Conservation (phyloP, 2,329 filamentous ascomycete species). For the Epichloe gansuensis region DNA sequence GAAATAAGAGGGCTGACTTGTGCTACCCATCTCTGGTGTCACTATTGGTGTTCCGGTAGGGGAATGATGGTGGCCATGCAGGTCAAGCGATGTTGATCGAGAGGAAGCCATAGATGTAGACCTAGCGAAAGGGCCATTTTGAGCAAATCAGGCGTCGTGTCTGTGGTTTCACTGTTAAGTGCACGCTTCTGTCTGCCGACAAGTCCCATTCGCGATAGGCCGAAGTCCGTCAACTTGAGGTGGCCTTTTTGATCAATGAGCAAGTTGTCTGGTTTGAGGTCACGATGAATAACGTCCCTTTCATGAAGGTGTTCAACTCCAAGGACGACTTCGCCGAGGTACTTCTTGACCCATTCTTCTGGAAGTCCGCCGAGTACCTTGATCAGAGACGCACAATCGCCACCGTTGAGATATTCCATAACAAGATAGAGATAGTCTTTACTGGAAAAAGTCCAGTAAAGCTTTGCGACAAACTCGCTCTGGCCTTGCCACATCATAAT, state of each 20-base stretch:
- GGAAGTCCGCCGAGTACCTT: constrained; percentile 85
- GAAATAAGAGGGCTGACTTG: constrained; percentile 90
- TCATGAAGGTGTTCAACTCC: constrained; percentile 93
- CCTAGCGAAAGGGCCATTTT: constrained; percentile 86
- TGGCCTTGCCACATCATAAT: constrained; percentile 99
- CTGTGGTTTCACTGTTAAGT: constrained; percentile 60
- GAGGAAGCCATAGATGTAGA: constrained; percentile 81
- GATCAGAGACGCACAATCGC: constrained; percentile 91
- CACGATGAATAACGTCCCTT: constrained; percentile 89
- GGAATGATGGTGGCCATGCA: constrained; percentile 60
- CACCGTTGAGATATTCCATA: constrained; percentile 98
- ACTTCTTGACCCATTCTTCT: constrained; percentile 98
- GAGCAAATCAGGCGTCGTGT: constrained; percentile 82
- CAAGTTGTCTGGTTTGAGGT: constrained; percentile 93
- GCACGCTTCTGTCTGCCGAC: constrained; percentile 94
- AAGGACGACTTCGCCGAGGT: constrained; percentile 90
- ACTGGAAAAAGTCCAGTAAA: constrained; percentile 99
- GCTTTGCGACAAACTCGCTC: constrained; percentile 96
- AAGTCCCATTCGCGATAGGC: constrained; percentile 90
- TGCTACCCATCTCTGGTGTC: constrained; percentile 53
- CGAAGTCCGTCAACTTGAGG: constrained; percentile 94
- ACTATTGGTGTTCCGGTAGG: constrained; percentile 78
- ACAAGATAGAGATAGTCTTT: constrained; percentile 98
- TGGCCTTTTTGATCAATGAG: constrained; percentile 95
- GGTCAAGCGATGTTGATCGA: constrained; percentile 84